Evolutionary conservation across 257 asterid species (phyloP).

Genomic region (Oldenlandia corymbosa): DNA sequence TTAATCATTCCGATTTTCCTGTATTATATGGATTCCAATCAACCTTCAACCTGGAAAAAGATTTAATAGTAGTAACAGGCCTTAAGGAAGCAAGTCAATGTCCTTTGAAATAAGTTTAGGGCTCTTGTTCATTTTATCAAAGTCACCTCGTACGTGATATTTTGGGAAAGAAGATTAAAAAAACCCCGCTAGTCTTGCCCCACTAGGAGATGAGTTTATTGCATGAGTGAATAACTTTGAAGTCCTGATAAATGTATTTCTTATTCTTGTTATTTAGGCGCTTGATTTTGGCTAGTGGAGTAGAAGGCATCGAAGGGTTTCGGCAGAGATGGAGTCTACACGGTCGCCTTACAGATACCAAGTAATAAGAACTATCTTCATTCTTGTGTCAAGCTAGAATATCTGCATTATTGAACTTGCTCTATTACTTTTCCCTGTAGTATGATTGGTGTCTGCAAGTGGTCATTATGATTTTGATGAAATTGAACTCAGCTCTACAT

Average conservation of each 20-base stretch:
- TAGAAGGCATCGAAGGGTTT: slow-evolving; percentile 84
- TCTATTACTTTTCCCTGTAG: neutral
- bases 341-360: slow-evolving; percentile 77
- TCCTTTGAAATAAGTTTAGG: too few relatives aligned
- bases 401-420: neutral
- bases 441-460: neutral
- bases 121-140: too few relatives aligned
- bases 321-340: slow-evolving; percentile 94
- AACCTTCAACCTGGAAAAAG: too few relatives aligned
- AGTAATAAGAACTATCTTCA: slow-evolving; percentile 36
- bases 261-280: slow-evolving; percentile 34
- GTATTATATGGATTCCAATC: too few relatives aligned
- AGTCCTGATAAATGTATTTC: neutral
- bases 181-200: too few relatives aligned
- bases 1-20: too few relatives aligned
- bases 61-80: too few relatives aligned
- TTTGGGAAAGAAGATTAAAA: too few relatives aligned
- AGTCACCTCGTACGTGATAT: too few relatives aligned
- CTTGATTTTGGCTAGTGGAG: slow-evolving; percentile 91
- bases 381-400: neutral
- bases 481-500: too few relatives aligned
- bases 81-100: too few relatives aligned
- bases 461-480: neutral
- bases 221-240: neutral
- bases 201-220: too few relatives aligned